These are phyloP conservation scores for Lathyrus sativus DNA, from an alignment of 306 rosid species.

Conservation along the genomic window DNA sequence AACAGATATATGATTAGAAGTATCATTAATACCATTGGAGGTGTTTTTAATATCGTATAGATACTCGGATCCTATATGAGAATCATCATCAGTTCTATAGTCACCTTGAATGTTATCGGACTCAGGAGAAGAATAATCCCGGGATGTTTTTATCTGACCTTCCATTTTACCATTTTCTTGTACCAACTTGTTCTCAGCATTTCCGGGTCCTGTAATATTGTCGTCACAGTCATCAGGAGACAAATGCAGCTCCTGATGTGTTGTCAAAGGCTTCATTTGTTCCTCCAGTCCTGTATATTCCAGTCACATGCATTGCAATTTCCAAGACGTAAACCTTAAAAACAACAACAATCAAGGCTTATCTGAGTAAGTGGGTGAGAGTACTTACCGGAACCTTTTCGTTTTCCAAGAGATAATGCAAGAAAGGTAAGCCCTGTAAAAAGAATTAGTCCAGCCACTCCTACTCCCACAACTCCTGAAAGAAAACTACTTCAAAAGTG, in stretches of 20 bases:
- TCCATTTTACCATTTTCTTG: slow-evolving; percentile 47
- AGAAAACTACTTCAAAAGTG: slow-evolving; percentile 69
- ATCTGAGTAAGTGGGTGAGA: background rate
- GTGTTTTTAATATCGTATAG: slow-evolving; percentile 48
- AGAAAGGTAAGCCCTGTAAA: slow-evolving; percentile 69
- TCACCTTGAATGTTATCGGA: slow-evolving; percentile 47
- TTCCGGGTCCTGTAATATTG: slow-evolving; percentile 38
- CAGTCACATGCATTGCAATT: slow-evolving; percentile 31
- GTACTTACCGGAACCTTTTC: slow-evolving; percentile 59
- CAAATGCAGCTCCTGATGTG: slow-evolving; percentile 64
- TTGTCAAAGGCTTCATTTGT: slow-evolving; percentile 71
- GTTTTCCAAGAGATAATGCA: slow-evolving; percentile 66
- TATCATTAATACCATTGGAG: slow-evolving; percentile 49
- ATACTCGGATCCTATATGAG: slow-evolving; percentile 46
- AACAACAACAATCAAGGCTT: no score
- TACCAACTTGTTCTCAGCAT: slow-evolving; percentile 33
- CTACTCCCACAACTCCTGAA: slow-evolving; percentile 84
- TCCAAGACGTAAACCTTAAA: slow-evolving; percentile 7
- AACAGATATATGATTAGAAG: slow-evolving; percentile 43
- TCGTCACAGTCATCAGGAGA: slow-evolving; percentile 55
- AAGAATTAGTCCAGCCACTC: slow-evolving; percentile 81
- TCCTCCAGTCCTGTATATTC: slow-evolving; percentile 53
- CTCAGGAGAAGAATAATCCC: slow-evolving; percentile 59
- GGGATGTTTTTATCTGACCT: slow-evolving; percentile 51
- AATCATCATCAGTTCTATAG: slow-evolving; percentile 55